Evolutionary conservation across 2,329 filamentous ascomycete species (phyloP), one percentile per base, ranked within the genome.

Genomic region (Fusarium dimerum): DNA sequence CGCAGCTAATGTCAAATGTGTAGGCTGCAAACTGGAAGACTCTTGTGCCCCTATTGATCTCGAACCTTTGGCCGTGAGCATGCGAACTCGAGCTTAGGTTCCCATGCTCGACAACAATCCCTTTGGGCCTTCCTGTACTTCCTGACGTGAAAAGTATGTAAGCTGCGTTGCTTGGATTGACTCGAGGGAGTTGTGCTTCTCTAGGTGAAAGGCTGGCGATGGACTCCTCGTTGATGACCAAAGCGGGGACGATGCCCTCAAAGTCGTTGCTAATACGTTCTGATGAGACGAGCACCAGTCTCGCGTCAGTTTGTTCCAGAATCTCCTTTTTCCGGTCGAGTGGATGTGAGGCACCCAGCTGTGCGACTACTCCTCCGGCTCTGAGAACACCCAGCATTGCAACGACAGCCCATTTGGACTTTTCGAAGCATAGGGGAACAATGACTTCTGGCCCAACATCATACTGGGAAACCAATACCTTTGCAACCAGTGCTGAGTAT

Each of bases 341-440:
- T 3, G 74, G 73, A 47, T 71, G 55, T 42, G 68, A 67, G 15
- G 71, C 67, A 45, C 75, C 72, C 3, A 75, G 51, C 0, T 69
- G 67, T 11, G 57, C 57, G 43, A 63, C 65, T 11, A 60, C 57
- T 2, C 45, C 67, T 8, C 69, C 70, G 38, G 69, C 65, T 45
- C 68, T 71, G 40, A 73, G 52, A 3, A 72, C 63, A 6, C 56
- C 68, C n/a, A 73, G 51, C 48, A 69, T 66, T 1, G 66, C 64
- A 6, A 72, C 60, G 13, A 64, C 46, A 1, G 58, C 60, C 66
- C 65, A 72, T 29, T 59, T 58, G 3, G 68, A 71, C 53, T 72
- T 73, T 18, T 71, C 67, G 44, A 72, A 71, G 40, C 63, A 69
- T 16, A 72, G 54, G 1, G 64, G 66, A 6, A 71, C 61, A 9